A percentile compares a stretch with the other conserved stretches of the same genome.
These are phyloP conservation scores for Acorus gramineus DNA, from an alignment of 106 monocot species.

Conservation along the genomic window DNA sequence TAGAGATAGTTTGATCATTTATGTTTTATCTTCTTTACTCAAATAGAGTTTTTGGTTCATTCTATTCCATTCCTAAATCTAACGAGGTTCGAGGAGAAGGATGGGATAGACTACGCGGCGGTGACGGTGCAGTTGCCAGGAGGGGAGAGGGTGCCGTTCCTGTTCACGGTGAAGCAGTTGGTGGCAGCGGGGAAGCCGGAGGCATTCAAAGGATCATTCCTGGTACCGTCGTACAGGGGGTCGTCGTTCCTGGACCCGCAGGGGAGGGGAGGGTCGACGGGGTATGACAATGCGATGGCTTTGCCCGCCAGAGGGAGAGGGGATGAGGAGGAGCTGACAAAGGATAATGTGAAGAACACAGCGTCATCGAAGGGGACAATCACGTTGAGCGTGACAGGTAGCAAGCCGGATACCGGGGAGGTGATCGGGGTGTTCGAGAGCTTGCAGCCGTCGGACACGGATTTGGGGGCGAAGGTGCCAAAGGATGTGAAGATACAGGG, in stretches of 20 bases:
- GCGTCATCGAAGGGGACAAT: slow-evolving; percentile 64
- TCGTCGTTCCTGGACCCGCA: slow-evolving; percentile 97
- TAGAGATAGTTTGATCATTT: no score
- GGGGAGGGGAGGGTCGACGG: slow-evolving; percentile 84
- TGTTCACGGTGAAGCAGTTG: slow-evolving; percentile 86
- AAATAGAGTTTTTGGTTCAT: no score
- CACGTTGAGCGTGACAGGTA: slow-evolving; percentile 66
- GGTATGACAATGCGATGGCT: slow-evolving; percentile 95
- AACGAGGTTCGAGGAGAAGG: slow-evolving; percentile 51
- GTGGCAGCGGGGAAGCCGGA: slow-evolving; percentile 91
- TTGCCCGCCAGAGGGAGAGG: slow-evolving; percentile 90
- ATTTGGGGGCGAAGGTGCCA: slow-evolving; percentile 78
- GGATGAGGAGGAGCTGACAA: slow-evolving; percentile 83
- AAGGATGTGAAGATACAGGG: slow-evolving; percentile 99
- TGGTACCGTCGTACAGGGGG: slow-evolving; percentile 92
- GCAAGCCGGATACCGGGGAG: slow-evolving; percentile 86
- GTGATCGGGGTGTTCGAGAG: slow-evolving; percentile 96
- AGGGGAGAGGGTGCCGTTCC: slow-evolving; percentile 90
- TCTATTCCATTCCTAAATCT: no score
- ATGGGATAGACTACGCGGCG: slow-evolving; percentile 95
- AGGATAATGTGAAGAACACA: slow-evolving; percentile 87
- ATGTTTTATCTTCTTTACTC: no score
- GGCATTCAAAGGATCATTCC: slow-evolving; percentile 58
- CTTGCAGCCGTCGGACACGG: slow-evolving; percentile 93
- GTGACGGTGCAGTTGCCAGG: slow-evolving; percentile 95